Conservation (phyloP, 257 asterid genomes). For the Solanum appendiculatum region DNA sequence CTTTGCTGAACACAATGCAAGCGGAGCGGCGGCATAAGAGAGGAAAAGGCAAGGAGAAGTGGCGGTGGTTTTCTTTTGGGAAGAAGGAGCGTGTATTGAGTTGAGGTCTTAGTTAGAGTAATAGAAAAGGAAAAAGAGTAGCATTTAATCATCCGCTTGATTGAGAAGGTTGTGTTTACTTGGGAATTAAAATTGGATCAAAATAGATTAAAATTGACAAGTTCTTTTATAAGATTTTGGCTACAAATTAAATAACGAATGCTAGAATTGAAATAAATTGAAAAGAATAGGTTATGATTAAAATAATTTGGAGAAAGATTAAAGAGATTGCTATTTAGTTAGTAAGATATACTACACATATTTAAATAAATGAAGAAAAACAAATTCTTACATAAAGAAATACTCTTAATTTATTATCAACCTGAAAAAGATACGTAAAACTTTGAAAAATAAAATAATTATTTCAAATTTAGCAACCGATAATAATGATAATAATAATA, state of each 20-base stretch:
- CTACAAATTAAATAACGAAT: neutral
- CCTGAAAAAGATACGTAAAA: neutral
- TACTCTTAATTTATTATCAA: neutral
- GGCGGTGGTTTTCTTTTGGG: neutral
- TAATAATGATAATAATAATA: no score
- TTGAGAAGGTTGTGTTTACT: neutral
- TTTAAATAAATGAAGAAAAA: no score
- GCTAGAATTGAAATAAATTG: neutral
- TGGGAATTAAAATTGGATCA: neutral
- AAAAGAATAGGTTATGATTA: neutral
- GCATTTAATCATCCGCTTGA: neutral
- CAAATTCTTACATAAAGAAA: no score
- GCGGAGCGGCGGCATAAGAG: neutral
- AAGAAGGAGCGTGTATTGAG: neutral
- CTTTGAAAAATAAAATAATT: no score
- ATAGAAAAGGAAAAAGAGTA: neutral
- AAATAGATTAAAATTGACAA: neutral
- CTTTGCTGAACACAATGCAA: neutral
- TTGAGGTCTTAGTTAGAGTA: neutral
- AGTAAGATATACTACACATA: no score
- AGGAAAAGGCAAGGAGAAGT: neutral
- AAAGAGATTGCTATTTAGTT: neutral
- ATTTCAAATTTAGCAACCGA: neutral
- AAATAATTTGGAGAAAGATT: no score
- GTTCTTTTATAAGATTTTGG: neutral